phyloP scores from a whole-genome alignment of 169 alveolate species.

The Neospora caninum region DNA sequence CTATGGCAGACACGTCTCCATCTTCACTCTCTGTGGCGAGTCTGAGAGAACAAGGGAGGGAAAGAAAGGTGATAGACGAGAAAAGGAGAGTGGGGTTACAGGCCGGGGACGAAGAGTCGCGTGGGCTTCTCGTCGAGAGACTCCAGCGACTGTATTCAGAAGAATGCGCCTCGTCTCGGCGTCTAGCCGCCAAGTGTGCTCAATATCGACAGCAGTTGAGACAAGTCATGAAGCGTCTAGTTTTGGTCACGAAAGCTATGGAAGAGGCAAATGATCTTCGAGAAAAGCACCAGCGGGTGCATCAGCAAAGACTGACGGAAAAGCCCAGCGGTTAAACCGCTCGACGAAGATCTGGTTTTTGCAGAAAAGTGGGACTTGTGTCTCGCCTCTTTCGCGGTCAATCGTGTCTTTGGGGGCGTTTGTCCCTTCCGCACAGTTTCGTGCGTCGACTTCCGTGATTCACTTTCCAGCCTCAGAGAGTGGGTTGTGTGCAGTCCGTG shows the following conservation, averaged over 20 bases:
- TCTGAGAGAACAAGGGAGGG: no score
- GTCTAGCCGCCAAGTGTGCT: neutral
- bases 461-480: no score
- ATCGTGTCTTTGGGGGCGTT: no score
- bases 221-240: neutral
- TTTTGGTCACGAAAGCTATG: neutral
- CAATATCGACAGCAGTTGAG: neutral
- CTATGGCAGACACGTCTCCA: no score
- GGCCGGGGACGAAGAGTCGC: neutral
- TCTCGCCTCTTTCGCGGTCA: no score
- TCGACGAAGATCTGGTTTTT: no score
- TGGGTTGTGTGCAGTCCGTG: no score
- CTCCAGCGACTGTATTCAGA: neutral
- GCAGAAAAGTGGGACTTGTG: no score
- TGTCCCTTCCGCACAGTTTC: no score
- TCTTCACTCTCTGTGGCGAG: no score
- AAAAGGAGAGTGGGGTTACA: neutral
- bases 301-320: neutral
- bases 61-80: no score
- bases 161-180: neutral
- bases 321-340: neutral
- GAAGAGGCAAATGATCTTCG: neutral
- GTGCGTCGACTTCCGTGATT: no score
- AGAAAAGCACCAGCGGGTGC: neutral
- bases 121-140: neutral